phyloP scores from a whole-genome alignment of 257 asterid species.

The Solanum chiquidenum region DNA sequence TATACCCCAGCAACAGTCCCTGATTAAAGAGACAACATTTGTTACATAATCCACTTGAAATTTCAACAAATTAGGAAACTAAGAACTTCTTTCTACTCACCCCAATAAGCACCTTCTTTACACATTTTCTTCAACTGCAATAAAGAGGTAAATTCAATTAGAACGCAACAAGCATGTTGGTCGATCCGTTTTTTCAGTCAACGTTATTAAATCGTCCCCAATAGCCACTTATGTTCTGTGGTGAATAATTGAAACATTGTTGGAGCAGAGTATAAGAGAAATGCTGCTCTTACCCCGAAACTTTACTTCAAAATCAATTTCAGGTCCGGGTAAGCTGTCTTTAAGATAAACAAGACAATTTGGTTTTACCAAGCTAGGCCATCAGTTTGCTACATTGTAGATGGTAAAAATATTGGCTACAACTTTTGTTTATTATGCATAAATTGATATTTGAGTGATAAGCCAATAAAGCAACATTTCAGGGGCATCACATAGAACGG shows the following conservation, averaged over 20 bases:
- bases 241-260: background rate
- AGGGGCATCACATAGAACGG: background rate
- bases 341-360: background rate
- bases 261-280: background rate
- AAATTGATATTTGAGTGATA: background rate
- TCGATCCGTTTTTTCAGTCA: background rate
- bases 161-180: background rate
- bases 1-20: conserved; percentile 78
- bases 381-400: background rate
- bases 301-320: background rate
- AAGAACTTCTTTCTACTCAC: conserved; percentile 27
- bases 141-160: conserved; percentile 1
- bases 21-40: conserved; percentile 13
- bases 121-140: conserved; percentile 89
- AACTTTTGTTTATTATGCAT: background rate
- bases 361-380: background rate
- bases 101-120: conserved; percentile 91
- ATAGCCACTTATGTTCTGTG: background rate
- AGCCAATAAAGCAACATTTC: background rate
- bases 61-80: background rate
- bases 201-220: background rate
- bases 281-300: background rate
- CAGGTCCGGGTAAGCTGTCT: background rate
- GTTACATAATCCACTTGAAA: background rate
- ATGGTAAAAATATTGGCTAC: background rate